phyloP scores from a whole-genome alignment of 2,329 filamentous ascomycete genomes.

The Nemania sp. region DNA sequence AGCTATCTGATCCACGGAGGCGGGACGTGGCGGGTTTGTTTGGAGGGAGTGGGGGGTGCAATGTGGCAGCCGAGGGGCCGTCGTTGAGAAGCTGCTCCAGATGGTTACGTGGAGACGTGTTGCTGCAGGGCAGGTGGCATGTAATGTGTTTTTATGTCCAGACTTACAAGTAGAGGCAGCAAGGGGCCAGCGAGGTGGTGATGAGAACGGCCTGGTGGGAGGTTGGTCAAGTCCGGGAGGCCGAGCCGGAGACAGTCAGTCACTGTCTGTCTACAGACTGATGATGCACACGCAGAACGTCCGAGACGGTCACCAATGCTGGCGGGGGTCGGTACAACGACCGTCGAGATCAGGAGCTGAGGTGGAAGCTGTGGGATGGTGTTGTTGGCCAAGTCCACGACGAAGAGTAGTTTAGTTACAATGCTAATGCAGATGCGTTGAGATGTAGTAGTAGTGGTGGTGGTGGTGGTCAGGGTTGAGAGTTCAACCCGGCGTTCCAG shows the following conservation, averaged over 20 bases:
- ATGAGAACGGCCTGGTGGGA: conserved; percentile 3
- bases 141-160: too few species aligned
- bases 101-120: conserved; percentile 20
- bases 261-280: too few species aligned
- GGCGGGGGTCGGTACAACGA: too few species aligned
- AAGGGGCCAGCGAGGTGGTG: conserved; percentile 11
- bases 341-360: neutral
- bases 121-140: conserved; percentile 9
- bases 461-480: conserved; percentile 6
- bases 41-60: neutral
- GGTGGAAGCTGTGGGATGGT: conserved; percentile 1
- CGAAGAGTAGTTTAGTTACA: neutral
- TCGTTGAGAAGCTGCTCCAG: conserved; percentile 17
- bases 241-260: conserved; percentile 2
- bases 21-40: conserved; percentile 17
- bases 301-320: too few species aligned
- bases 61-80: conserved; percentile 15
- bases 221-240: neutral
- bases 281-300: too few species aligned
- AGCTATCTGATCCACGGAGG: conserved; percentile 23
- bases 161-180: conserved; percentile 27
- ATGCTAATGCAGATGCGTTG: neutral
- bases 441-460: neutral
- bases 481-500: neutral
- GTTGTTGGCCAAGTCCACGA: neutral